These are phyloP conservation scores for Aspergillus panamensis DNA, from an alignment of 495 filamentous ascomycete genomes.

Conservation along the genomic window DNA sequence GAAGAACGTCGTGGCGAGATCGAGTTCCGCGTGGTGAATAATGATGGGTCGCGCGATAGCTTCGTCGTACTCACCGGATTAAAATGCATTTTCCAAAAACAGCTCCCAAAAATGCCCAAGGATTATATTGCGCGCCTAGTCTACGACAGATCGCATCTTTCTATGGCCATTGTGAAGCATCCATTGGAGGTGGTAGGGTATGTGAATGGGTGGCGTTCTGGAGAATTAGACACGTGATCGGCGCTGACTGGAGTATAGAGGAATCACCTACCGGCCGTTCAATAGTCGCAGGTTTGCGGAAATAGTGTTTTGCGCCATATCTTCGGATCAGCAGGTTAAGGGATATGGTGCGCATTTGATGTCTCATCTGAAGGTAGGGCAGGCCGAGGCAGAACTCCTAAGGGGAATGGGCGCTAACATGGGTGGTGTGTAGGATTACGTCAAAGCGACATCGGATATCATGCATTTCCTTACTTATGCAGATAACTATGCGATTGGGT, in stretches of 20 bases:
- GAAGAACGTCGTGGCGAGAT: slow-evolving; percentile 96
- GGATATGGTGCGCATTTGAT: slow-evolving; percentile 97
- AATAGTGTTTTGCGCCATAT: slow-evolving; percentile 98
- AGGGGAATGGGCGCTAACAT: slow-evolving; percentile 12
- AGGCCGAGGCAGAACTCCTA: background rate
- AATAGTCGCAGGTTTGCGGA: slow-evolving; percentile 91
- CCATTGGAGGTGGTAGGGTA: slow-evolving; percentile 87
- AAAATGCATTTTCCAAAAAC: slow-evolving; percentile 98
- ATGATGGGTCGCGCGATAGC: slow-evolving; percentile 82
- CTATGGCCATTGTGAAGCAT: slow-evolving; percentile 96
- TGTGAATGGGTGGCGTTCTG: slow-evolving; percentile 19
- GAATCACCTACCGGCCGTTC: slow-evolving; percentile 96
- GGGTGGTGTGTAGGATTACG: slow-evolving; percentile 63
- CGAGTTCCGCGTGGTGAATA: slow-evolving; percentile 97
- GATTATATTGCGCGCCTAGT: slow-evolving; percentile 97
- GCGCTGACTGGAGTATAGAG: slow-evolving; percentile 47
- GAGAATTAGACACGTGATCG: background rate
- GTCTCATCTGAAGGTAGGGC: slow-evolving; percentile 78
- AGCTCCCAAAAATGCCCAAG: slow-evolving; percentile 98
- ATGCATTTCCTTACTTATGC: slow-evolving; percentile 99
- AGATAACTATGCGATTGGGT: slow-evolving; percentile 98
- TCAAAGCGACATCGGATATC: slow-evolving; percentile 92
- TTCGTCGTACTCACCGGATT: slow-evolving; percentile 92
- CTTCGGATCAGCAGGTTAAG: slow-evolving; percentile 96
- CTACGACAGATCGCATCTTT: slow-evolving; percentile 93